Base-by-base conservation (phyloP, 331 rosid species). In the Stylosanthes scabra region DNA sequence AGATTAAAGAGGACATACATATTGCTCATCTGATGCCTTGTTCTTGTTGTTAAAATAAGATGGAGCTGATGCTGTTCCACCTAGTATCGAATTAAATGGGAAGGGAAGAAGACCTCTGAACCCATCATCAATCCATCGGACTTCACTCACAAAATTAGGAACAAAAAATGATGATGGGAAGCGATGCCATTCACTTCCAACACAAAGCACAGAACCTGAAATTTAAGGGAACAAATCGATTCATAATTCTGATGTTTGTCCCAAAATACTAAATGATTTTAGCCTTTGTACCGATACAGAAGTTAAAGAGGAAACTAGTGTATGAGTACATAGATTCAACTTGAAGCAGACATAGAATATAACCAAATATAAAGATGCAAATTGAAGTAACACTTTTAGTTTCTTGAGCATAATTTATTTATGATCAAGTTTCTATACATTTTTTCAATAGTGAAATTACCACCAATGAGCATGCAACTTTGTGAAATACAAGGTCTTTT, bases 161-260 rank as follows among this genome's bases (percentile, higher is more conserved):
- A 92, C 27, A 3, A 95, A 87, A 84, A 95, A 95, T 4, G 98
- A 95, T 12, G 99, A 95, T 13, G 99, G 99, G 70, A 72, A 95
- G 5, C 98, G 93, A 64, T 95, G 97, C 98, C 99, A 95, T 81
- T 92, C 99, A 52, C 96, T 88, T 78, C 99, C 99, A 59, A 95
- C 93, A 58, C 99, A 95, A 10, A 95, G 82, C 27, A 89, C 83
- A 83, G 99, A 78, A 75, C 84, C 99, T 92, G 87, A 74, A 81
- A 81, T 14, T 15, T 12, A 46, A 54, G 54, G 49, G 46, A 61
- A n/a, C 27, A 8, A n/a, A 60, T n/a, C 1, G 12, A 61, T 37
- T 13, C 2, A 11, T 13, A 39, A 61, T 16, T 61, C 42, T 31
- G 42, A 59, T 59, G 42, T 59, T 31, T 29, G 16, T 44, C 64